Evolutionary conservation across 2,329 filamentous ascomycete genomes (phyloP).

Genomic region (Colletotrichum spinosum): DNA sequence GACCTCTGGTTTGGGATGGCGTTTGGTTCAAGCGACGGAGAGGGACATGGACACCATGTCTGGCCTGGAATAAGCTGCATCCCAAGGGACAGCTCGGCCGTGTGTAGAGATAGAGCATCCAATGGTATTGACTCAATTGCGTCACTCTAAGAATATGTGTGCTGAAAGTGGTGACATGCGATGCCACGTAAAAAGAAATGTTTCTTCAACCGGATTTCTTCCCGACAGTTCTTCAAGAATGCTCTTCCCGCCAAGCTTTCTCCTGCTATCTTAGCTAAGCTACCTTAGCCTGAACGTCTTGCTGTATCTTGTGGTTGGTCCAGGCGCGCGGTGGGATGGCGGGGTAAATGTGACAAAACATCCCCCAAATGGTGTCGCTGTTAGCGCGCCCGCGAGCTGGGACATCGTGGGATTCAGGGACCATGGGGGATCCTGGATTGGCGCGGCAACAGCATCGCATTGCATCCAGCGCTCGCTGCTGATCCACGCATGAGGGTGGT

Average conservation of each 20-base stretch:
- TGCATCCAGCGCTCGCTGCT: background rate
- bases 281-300: background rate
- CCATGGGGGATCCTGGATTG: constrained; percentile 10
- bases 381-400: constrained; percentile 16
- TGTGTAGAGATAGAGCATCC: constrained; percentile 34
- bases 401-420: constrained; percentile 21
- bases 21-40: constrained; percentile 31
- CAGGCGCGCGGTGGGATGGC: constrained; percentile 14
- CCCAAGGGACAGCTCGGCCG: constrained; percentile 29
- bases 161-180: background rate
- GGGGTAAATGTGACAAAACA: constrained; percentile 28
- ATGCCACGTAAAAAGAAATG: background rate
- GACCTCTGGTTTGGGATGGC: constrained; percentile 23
- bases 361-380: constrained; percentile 4
- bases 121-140: constrained; percentile 27
- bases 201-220: no score
- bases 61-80: constrained; percentile 30
- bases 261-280: background rate
- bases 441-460: background rate
- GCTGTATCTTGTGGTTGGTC: constrained; percentile 7
- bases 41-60: constrained; percentile 12
- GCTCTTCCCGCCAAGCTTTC: constrained; percentile 13
- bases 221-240: background rate
- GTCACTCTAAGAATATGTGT: background rate
- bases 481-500: no score